A percentile compares a stretch with the other conserved stretches of the same genome.
These are phyloP conservation scores for Hypoxylon crocopeplum DNA, from an alignment of 495 filamentous ascomycete species.

Conservation along the genomic window DNA sequence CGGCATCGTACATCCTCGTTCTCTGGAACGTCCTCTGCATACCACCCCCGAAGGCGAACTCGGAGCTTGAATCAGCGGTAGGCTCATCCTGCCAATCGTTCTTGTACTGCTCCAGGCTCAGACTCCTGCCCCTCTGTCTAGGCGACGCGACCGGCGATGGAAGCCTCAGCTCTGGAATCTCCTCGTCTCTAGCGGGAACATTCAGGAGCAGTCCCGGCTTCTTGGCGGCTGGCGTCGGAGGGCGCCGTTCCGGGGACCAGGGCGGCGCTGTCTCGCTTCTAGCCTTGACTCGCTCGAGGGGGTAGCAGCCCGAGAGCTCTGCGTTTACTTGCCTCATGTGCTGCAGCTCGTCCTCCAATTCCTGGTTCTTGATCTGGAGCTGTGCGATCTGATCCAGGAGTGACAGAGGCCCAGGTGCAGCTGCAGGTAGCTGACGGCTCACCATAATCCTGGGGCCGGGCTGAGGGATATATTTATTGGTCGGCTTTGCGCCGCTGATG, in stretches of 20 bases:
- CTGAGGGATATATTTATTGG: too few relatives aligned
- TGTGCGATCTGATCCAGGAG: neutral
- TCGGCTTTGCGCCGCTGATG: too few relatives aligned
- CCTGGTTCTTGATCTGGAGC: neutral
- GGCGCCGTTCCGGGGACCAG: neutral
- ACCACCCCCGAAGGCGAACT: too few relatives aligned
- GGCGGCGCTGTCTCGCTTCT: neutral
- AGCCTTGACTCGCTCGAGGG: neutral
- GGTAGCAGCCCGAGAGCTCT: neutral
- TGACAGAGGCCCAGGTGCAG: too few relatives aligned
- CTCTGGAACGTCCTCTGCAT: too few relatives aligned
- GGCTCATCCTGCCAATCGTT: neutral
- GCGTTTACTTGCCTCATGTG: neutral
- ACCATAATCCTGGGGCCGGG: too few relatives aligned
- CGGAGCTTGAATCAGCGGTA: too few relatives aligned
- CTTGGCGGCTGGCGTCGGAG: neutral
- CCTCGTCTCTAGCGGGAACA: neutral
- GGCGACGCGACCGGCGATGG: constrained; percentile 6
- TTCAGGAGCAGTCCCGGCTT: neutral
- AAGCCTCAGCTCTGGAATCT: constrained; percentile 8
- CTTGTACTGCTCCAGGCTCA: neutral
- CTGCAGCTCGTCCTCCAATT: neutral
- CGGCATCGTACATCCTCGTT: too few relatives aligned
- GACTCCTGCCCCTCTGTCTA: neutral
- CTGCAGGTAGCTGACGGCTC: neutral